Conservation (phyloP, 495 filamentous ascomycete species). For the Evernia prunastri region DNA sequence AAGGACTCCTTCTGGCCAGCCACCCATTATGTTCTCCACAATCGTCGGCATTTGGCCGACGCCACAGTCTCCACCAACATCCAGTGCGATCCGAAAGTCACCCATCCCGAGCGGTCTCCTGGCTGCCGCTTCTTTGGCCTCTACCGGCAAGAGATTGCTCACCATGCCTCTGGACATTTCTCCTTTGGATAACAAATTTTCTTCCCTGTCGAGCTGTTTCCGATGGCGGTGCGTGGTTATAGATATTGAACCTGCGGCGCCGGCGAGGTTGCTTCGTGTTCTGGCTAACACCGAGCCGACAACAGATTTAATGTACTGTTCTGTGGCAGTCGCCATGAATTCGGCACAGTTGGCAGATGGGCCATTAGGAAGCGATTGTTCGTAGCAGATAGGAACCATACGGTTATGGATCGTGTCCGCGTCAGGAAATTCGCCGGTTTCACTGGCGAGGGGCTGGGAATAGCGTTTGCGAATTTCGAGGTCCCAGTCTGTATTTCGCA, state of each 20-base stretch:
- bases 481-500: slow-evolving; percentile 59
- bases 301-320: slow-evolving; percentile 87
- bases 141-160: slow-evolving; percentile 67
- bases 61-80: slow-evolving; percentile 60
- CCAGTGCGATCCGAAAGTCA: slow-evolving; percentile 69
- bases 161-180: slow-evolving; percentile 58
- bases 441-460: slow-evolving; percentile 74
- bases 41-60: slow-evolving; percentile 73
- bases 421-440: slow-evolving; percentile 92
- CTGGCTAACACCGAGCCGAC: slow-evolving; percentile 70
- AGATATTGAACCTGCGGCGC: slow-evolving; percentile 48
- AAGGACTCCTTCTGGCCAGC: slow-evolving; percentile 69
- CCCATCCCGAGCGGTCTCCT: slow-evolving; percentile 59
- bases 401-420: slow-evolving; percentile 67
- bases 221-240: slow-evolving; percentile 69
- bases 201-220: slow-evolving; percentile 63
- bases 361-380: slow-evolving; percentile 74
- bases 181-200: slow-evolving; percentile 57
- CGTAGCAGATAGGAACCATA: slow-evolving; percentile 93
- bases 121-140: slow-evolving; percentile 59
- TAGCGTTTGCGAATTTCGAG: slow-evolving; percentile 91
- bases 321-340: slow-evolving; percentile 83
- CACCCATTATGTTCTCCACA: slow-evolving; percentile 61
- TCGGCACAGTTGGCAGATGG: slow-evolving; percentile 65
- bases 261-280: slow-evolving; percentile 72